These are phyloP conservation scores for Epicoccum nigrum DNA, from an alignment of 2,329 filamentous ascomycete species.

Conservation along the genomic window DNA sequence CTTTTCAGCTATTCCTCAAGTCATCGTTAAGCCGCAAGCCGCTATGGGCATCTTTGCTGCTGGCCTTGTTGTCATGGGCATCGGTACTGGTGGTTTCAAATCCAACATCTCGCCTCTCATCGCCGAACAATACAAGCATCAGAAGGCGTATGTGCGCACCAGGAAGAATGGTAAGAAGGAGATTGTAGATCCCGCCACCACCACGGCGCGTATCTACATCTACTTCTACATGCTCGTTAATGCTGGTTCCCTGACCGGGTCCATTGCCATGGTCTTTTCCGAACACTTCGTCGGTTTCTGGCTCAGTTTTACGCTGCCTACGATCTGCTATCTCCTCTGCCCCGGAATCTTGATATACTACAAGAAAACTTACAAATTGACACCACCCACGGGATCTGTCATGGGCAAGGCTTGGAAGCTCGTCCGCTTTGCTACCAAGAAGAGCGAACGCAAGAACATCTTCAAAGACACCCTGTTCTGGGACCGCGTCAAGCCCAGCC, in stretches of 20 bases:
- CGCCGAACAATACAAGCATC: constrained; percentile 62
- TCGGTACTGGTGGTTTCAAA: constrained; percentile 74
- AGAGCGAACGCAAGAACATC: constrained; percentile 28
- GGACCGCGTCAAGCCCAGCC: constrained; percentile 67
- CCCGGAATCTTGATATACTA: constrained; percentile 63
- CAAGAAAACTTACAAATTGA: constrained; percentile 69
- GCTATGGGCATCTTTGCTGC: constrained; percentile 61
- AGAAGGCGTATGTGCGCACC: constrained; percentile 37
- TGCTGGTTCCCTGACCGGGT: constrained; percentile 47
- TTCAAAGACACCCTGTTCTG: constrained; percentile 56
- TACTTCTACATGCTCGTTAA: constrained; percentile 46
- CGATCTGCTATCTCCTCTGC: constrained; percentile 65
- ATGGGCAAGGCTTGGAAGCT: constrained; percentile 70
- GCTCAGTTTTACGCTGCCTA: constrained; percentile 72
- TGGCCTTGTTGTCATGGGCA: constrained; percentile 67
- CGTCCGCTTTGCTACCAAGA: constrained; percentile 55
- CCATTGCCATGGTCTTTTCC: constrained; percentile 47
- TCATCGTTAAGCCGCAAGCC: constrained; percentile 56
- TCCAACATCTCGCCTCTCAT: constrained; percentile 64
- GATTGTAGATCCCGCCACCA: constrained; percentile 70
- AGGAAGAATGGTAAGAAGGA: constrained; percentile 56
- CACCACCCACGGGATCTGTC: constrained; percentile 73
- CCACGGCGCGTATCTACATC: constrained; percentile 67
- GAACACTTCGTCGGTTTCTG: constrained; percentile 69
- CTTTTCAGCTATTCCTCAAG: constrained; percentile 60